Base-by-base conservation (phyloP, 2,329 filamentous ascomycete genomes). In the Aspergillus japonicus region DNA sequence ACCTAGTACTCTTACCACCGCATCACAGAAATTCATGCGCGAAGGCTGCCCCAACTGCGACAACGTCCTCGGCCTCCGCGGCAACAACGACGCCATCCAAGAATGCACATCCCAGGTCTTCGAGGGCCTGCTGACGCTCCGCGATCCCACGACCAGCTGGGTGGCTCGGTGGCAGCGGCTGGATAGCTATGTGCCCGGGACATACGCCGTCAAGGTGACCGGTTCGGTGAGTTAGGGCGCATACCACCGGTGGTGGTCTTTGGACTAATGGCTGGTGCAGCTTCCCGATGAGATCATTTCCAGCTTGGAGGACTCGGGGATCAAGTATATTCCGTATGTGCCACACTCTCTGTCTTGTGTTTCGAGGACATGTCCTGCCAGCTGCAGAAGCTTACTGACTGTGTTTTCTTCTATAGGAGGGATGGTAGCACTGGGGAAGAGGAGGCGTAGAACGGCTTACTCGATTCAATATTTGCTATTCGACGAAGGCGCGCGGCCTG, bases 11-110 rank as follows among this genome's bases (percentile, higher is more conserved):
- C 52, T 57, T 19, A 33, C 3, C 23, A 14, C 21, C 14, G 19
- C 58, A 42, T 23, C 62, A 48, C 73, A 94, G 89, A 89, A 91
- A 76, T 99, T 99, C 83, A 84, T 88, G 70, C 85, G 87, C 70
- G 84, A 90, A 73, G 95, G 95, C 67, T 99, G 95, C 74, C 95
- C 95, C 63, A 99, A 99, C 82, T 99, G 95, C 84, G 94, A 97
- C 73, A 87, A 90, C 53, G 91, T 96, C 76, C 89, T 99, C 60
- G 88, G 91, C 75, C 89, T 98, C 62, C 84, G 86, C 65, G 88
- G 89, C 73, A 90, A 89, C 66, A 81, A 84, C 68, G 95, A 99
- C 62, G 85, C 88, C 64, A 90, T 98, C 71, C 87, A 91, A 73
- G 91, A 92, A 79, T 97, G 93, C 84, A 99, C 95, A 21, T 96